Evolutionary conservation across 768 basidiomycete genomes (phyloP), one percentile per base, ranked within the genome.

Genomic region (Pleurotus salmoneostramineus): DNA sequence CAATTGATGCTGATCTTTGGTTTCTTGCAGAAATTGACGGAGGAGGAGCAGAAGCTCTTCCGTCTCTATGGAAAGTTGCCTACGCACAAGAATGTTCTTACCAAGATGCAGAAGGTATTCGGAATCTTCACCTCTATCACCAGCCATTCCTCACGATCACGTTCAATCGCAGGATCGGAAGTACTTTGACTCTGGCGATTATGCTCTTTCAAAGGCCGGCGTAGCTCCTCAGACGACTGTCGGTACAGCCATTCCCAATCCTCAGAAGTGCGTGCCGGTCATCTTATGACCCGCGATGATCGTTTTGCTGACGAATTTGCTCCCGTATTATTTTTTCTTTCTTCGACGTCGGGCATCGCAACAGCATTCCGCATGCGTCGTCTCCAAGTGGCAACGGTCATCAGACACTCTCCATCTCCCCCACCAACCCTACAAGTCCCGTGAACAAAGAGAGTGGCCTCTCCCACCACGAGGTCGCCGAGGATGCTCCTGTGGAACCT

Each of bases 131-230:
- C 14, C 43, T 46, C 17, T 31, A 32, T 10, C 8, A 15, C 44
- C 49, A 32, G 12, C 36, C 54, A 36, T 42, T 35, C 36, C 32
- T n/a, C 57, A 45, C 59, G 52, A 50, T 63, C 37, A 56, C 58
- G 61, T 61, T 17, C 61, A 51, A 66, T 58, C 54, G 37, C 64
- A 98, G 95, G 96, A 99, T 69, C 91, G 97, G 67, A 98, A 98
- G 74, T 99, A 94, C 77, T 99, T 99, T 72, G 97, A 98, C 75
- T 98, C 96, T 57, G 97, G 97, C 58, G 97, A 99, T 72, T 98
- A 98, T 68, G 95, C 95, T 33, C 79, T 99, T 63, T 94, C 93
- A 51, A 98, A 98, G 72, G 97, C 97, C 2, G 91, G 97, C 31
- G 87, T 89, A 48, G 81, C 88, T n/a, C 88, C 92, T 49, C 91